Evolutionary conservation across 805 yeast species (phyloP).

Genomic region (Zygoascus flipseniorum): DNA sequence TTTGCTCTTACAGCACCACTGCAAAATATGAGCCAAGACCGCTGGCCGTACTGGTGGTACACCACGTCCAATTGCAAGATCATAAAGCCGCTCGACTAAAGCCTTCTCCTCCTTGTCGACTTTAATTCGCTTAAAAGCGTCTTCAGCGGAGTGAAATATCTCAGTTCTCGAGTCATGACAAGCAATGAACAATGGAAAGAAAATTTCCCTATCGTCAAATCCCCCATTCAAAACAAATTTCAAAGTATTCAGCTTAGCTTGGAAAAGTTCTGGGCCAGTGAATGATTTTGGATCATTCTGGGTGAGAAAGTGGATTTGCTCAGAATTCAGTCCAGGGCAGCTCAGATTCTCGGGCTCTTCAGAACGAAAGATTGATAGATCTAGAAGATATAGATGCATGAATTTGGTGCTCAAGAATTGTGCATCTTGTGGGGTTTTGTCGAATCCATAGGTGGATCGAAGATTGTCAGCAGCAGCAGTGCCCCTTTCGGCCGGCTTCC

Average conservation of each 20-base stretch:
- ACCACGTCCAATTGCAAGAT: background rate
- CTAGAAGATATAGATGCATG: slow-evolving; percentile 29
- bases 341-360: slow-evolving; percentile 12
- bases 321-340: slow-evolving; percentile 56
- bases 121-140: slow-evolving; percentile 40
- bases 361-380: slow-evolving; percentile 2
- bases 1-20: slow-evolving; percentile 43
- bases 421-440: slow-evolving; percentile 33
- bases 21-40: slow-evolving; percentile 50
- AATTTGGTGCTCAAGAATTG: slow-evolving; percentile 40
- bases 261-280: slow-evolving; percentile 24
- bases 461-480: slow-evolving; percentile 34
- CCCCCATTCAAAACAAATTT: slow-evolving; percentile 36
- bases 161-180: slow-evolving; percentile 50
- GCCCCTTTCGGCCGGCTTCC: slow-evolving; percentile 44
- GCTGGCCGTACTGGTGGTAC: slow-evolving; percentile 25
- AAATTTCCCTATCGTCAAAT: slow-evolving; percentile 31
- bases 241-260: slow-evolving; percentile 35
- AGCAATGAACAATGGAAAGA: slow-evolving; percentile 52
- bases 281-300: slow-evolving; percentile 58
- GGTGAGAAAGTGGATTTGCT: slow-evolving; percentile 55
- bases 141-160: slow-evolving; percentile 47
- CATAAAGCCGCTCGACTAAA: slow-evolving; percentile 8
- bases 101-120: slow-evolving; percentile 34
- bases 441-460: slow-evolving; percentile 31